phyloP scores from a whole-genome alignment of 305 asterid genomes.

The Fraxinus ornus region DNA sequence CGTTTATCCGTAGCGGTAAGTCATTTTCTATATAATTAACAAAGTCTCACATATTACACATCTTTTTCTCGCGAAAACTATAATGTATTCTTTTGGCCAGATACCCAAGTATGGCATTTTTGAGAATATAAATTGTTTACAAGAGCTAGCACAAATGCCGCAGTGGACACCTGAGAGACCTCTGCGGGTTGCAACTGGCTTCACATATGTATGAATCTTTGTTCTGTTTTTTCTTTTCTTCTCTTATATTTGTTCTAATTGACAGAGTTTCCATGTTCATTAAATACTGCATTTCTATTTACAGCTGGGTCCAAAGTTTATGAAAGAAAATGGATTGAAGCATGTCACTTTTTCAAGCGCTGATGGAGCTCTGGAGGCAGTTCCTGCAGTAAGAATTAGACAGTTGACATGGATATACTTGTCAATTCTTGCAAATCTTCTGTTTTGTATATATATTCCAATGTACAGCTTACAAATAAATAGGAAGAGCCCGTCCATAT shows the following conservation, averaged over 20 bases:
- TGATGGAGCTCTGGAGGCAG: constrained; percentile 98
- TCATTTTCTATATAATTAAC: not conserved
- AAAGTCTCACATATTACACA: not conserved
- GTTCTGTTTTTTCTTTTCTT: not conserved
- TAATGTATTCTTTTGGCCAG: not conserved
- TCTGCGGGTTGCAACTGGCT: constrained; percentile 91
- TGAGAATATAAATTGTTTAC: constrained; percentile 83
- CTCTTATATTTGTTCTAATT: constrained; percentile 5
- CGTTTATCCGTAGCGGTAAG: constrained; percentile 87
- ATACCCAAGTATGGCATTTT: constrained; percentile 61
- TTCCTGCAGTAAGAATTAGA: constrained; percentile 73
- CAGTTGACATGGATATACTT: constrained; percentile 8
- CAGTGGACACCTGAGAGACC: constrained; percentile 97
- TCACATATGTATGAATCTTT: constrained; percentile 63
- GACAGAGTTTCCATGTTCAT: constrained; percentile 12
- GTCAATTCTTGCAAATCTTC: not conserved
- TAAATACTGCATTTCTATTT: constrained; percentile 9
- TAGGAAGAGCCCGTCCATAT: not conserved
- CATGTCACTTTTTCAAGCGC: constrained; percentile 87
- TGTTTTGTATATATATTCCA: not conserved
- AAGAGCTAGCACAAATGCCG: constrained; percentile 88
- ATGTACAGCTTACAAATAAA: not conserved
- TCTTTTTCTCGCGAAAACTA: not conserved
- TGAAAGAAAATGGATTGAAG: constrained; percentile 77
- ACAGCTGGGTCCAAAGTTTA: constrained; percentile 87